Conservation (phyloP, 2,329 filamentous ascomycete species). For the Leptosphaerulina australis region DNA sequence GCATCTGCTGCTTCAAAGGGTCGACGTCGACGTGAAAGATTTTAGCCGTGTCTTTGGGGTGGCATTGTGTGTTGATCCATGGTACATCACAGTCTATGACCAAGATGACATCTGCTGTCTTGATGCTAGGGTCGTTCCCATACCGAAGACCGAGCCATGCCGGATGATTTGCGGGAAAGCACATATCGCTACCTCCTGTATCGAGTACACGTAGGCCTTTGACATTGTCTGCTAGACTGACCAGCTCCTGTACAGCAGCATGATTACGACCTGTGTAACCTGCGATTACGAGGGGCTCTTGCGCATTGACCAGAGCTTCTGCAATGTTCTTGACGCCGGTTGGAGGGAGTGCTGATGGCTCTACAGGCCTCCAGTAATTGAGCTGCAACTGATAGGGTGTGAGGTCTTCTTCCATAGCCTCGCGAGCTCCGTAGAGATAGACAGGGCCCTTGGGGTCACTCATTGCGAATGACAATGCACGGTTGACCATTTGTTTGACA, state of each 20-base stretch:
- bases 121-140: slow-evolving; percentile 74
- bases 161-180: slow-evolving; percentile 68
- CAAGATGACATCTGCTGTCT: slow-evolving; percentile 80
- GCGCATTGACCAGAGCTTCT: slow-evolving; percentile 66
- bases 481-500: slow-evolving; percentile 87
- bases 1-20: slow-evolving; percentile 68
- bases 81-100: slow-evolving; percentile 90
- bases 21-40: slow-evolving; percentile 71
- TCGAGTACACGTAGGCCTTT: slow-evolving; percentile 75
- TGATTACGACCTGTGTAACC: slow-evolving; percentile 76
- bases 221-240: slow-evolving; percentile 70
- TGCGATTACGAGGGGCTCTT: slow-evolving; percentile 71
- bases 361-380: slow-evolving; percentile 71
- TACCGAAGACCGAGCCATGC: slow-evolving; percentile 68
- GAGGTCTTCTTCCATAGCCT: slow-evolving; percentile 84
- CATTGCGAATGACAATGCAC: slow-evolving; percentile 80
- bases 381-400: slow-evolving; percentile 64
- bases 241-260: slow-evolving; percentile 64
- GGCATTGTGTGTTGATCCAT: slow-evolving; percentile 82
- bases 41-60: slow-evolving; percentile 61
- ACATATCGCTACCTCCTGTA: slow-evolving; percentile 80
- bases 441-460: slow-evolving; percentile 80
- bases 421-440: slow-evolving; percentile 77
- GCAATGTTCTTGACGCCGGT: slow-evolving; percentile 65
- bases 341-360: slow-evolving; percentile 66